These are phyloP conservation scores for Penicillium nucicola DNA, from an alignment of 495 filamentous ascomycete species.

Conservation along the genomic window DNA sequence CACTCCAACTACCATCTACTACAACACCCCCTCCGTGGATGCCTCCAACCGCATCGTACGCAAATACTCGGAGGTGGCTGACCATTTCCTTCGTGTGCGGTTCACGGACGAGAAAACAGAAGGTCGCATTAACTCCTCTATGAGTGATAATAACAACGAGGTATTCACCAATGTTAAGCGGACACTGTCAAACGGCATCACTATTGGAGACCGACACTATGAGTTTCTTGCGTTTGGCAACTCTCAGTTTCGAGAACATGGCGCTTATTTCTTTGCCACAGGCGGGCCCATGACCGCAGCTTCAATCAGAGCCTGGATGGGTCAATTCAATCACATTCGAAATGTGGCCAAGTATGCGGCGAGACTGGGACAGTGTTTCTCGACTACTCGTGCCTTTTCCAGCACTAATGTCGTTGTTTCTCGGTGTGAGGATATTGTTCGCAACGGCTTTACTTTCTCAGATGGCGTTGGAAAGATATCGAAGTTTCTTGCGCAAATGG, in stretches of 20 bases:
- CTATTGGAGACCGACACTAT: slow-evolving; percentile 75
- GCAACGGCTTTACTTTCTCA: slow-evolving; percentile 69
- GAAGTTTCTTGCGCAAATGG: slow-evolving; percentile 64
- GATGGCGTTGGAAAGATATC: slow-evolving; percentile 97
- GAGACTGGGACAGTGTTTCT: slow-evolving; percentile 91
- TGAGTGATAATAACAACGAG: slow-evolving; percentile 59
- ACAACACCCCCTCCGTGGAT: slow-evolving; percentile 73
- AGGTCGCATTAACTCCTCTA: slow-evolving; percentile 56
- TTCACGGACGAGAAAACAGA: slow-evolving; percentile 79
- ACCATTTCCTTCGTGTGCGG: slow-evolving; percentile 86
- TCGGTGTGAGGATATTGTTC: slow-evolving; percentile 59
- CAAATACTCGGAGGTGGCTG: slow-evolving; percentile 60
- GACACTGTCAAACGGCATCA: slow-evolving; percentile 73
- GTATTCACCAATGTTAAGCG: slow-evolving; percentile 71
- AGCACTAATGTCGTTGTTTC: slow-evolving; percentile 36
- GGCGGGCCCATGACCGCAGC: slow-evolving; percentile 58
- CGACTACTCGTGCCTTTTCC: slow-evolving; percentile 75
- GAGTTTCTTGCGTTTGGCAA: slow-evolving; percentile 94
- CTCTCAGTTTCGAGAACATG: slow-evolving; percentile 89
- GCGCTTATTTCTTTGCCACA: slow-evolving; percentile 83
- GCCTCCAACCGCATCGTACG: slow-evolving; percentile 85
- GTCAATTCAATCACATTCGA: slow-evolving; percentile 71
- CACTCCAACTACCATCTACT: slow-evolving; percentile 80
- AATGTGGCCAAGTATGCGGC: slow-evolving; percentile 83
- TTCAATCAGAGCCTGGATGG: slow-evolving; percentile 89